Base-by-base conservation (phyloP, 208 protist genomes). In the Acanthamoeba triangularis region DNA sequence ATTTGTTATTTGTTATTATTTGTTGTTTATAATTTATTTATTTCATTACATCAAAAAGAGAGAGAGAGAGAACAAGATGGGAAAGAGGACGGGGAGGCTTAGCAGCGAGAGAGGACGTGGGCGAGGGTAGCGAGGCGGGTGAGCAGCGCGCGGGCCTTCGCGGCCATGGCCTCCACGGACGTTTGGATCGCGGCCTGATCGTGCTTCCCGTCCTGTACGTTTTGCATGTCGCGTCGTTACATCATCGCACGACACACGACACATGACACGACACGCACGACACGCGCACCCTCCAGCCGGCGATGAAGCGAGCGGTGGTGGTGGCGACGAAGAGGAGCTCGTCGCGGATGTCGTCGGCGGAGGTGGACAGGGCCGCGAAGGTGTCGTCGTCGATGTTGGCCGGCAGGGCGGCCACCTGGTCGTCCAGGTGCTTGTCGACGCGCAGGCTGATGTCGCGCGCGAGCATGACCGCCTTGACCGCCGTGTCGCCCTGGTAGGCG, bases 321-420 rank as follows among this genome's bases (percentile, higher is more conserved):
- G 65, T 72, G 30, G 65, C 65, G 30, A 72, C 65, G 65, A 37
- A 72, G 65, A 72, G 65, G 65, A 72, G 65, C 65, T 72, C 65
- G 30, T 72, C 65, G 65, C 65, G 65, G 30, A 72, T 72, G 30
- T 30, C 30, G 28, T 72, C 30, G 3, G 41, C 41, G 30, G 65
- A 72, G 65, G 25, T 72, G 65, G 30, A 28, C 11, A 72, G 8
- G 10, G 30, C 16, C n/a, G 8, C 2, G 30, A 23, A 72, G 30
- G 65, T 72, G 65, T 72, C 65, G 30, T 72, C 65, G 65, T 72
- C 65, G 30, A 72, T n/a, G 11, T 16, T 30, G 6, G 30, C 30
- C 13, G 65, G 65, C 65, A 72, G 6, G 59, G 59, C 23, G 18
- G 16, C 59, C 18, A 23, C 59, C 65, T 37, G 30, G n/a, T 33